Evolutionary conservation across 129 eudicot genomes (phyloP), one percentile per base, ranked within the genome.

Genomic region (Ambrosia artemisiifolia): DNA sequence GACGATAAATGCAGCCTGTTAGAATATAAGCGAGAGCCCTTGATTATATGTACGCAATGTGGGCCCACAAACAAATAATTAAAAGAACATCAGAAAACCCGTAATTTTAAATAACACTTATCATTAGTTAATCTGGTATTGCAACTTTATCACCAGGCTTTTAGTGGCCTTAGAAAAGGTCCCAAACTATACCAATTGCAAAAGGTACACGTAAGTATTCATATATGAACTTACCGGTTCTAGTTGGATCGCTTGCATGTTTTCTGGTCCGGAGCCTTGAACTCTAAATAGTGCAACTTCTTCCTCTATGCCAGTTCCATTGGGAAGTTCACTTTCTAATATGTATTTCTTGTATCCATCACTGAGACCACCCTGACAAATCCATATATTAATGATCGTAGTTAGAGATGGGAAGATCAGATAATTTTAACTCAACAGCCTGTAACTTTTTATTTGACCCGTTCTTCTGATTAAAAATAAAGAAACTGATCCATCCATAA

Each of bases 191-290:
- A 43, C 8, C 12, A 43, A 43, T 43, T 38, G 43, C 43, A 38
- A 38, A 38, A 38, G 43, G 43, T 38, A 9, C 43, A 38, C 43
- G 48, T 43, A 43, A 43, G 10, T 2, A 43, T 43, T 43, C 48
- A 10, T 43, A 43, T 43, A 43, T 43, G 71, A 12, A 73, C 95
- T 70, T 72, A 91, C 97, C 63, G 81, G 78, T 75, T 88, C 96
- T 65, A 91, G 92, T 88, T 91, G 97, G 79, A 91, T 86, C 70
- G 96, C 90, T 86, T 91, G 97, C 97, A 91, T 91, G 74, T 91
- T 91, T 35, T 88, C 88, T 6, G 96, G 95, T 53, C 92, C 90
- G 33, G 87, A 77, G 44, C 97, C 97, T 77, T 91, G 97, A 72
- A 91, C 88, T 46, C 96, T 85, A 14, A 91, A 91, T 17, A 91